Evolutionary conservation across 1,284 basidiomycete genomes (phyloP).

Genomic region (Cutaneotrichosporon spelunceum): DNA sequence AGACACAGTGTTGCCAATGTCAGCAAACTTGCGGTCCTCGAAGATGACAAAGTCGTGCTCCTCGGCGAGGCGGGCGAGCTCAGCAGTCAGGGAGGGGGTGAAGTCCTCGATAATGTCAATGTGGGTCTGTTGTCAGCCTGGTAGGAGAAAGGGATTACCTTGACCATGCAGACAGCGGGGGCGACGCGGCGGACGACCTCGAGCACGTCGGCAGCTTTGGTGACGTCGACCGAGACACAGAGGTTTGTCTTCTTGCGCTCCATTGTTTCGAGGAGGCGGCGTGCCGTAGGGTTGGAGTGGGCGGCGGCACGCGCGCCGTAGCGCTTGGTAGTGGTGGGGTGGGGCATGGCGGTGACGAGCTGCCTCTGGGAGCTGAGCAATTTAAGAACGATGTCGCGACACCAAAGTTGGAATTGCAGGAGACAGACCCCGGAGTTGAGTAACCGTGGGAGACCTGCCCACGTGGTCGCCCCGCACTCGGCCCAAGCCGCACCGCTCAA

Average conservation of each 20-base stretch:
- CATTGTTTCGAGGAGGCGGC: constrained; percentile 73
- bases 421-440: not conserved
- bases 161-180: constrained; percentile 86
- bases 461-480: not conserved
- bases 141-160: constrained; percentile 58
- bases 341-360: constrained; percentile 22
- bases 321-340: constrained; percentile 51
- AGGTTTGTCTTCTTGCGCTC: constrained; percentile 87
- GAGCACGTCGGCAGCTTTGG: constrained; percentile 73
- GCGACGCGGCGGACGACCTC: constrained; percentile 84
- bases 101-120: constrained; percentile 96
- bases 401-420: not conserved
- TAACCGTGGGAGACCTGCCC: not conserved
- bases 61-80: constrained; percentile 66
- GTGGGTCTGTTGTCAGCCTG: constrained; percentile 69
- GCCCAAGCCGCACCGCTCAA: not conserved
- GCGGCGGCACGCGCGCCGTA: constrained; percentile 65
- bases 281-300: constrained; percentile 71
- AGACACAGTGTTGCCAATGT: constrained; percentile 96
- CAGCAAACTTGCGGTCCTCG: constrained; percentile 98
- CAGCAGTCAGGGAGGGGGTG: constrained; percentile 66
- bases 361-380: not conserved
- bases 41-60: constrained; percentile 96
- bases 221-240: constrained; percentile 93
- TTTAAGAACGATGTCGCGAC: not conserved